Evolutionary conservation across 2,329 filamentous ascomycete species (phyloP).

Genomic region (Fusarium sp.): DNA sequence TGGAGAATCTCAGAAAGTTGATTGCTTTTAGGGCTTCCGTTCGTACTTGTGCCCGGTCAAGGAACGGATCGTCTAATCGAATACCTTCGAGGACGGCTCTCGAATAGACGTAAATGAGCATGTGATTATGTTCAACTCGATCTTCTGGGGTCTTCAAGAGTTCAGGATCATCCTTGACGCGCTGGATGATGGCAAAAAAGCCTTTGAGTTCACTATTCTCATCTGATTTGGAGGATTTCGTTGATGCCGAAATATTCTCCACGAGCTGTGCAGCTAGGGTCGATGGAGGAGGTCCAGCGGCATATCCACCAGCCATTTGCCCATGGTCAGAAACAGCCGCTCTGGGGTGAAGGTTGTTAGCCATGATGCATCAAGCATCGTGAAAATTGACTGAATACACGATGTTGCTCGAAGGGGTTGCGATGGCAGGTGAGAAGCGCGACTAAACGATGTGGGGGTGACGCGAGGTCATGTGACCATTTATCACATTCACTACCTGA

Average conservation of each 20-base stretch:
- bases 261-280: constrained; percentile 90
- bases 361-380: constrained; percentile 49
- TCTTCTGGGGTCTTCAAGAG: constrained; percentile 72
- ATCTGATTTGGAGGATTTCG: constrained; percentile 70
- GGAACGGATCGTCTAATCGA: constrained; percentile 75
- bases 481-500: background rate
- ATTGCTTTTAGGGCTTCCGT: constrained; percentile 77
- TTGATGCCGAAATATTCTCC: constrained; percentile 77
- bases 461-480: constrained; percentile 43
- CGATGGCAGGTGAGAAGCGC: constrained; percentile 23
- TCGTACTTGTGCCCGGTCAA: constrained; percentile 64
- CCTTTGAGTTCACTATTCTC: constrained; percentile 80
- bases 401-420: constrained; percentile 8
- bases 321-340: constrained; percentile 31
- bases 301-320: constrained; percentile 32
- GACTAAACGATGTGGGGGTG: constrained; percentile 28
- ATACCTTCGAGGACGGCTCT: constrained; percentile 81
- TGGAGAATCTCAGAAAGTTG: constrained; percentile 78
- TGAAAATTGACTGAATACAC: constrained; percentile 13
- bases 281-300: constrained; percentile 70
- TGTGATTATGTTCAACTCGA: constrained; percentile 81
- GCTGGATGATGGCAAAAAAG: constrained; percentile 69
- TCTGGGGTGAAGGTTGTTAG: constrained; percentile 39
- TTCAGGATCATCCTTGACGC: constrained; percentile 62
- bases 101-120: constrained; percentile 85